Evolutionary conservation across 305 asterid genomes (phyloP), one percentile per base, ranked within the genome.

Genomic region (Plantago coronopus): DNA sequence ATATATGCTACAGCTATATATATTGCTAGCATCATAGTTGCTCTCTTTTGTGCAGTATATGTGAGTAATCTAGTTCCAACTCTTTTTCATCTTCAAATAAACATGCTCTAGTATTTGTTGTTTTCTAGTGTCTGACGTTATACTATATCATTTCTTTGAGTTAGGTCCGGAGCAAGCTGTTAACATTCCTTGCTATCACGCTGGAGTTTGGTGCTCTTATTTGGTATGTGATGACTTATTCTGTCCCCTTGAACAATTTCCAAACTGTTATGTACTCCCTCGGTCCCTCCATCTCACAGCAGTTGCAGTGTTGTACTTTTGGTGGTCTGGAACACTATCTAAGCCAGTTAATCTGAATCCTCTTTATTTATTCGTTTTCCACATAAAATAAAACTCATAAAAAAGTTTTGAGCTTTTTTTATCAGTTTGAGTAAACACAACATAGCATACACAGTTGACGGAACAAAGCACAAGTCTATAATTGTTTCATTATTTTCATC

Each of bases 1-100:
- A 84, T 91, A 63, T 88, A 84, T 83, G 98, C 98, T 37, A 86
- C 98, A 17, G 93, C 98, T 56, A 75, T 91, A 76, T 91, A 88
- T 78, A 81, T 86, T 67, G 85, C 95, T 74, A 91, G 98, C 88
- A 86, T 88, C 71, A 73, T 88, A 21, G 62, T 91, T 71, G 94
- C 98, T 54, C 83, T 91, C 59, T 83, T 91, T 66, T 86, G 88
- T 71, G 98, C 98, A 60, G 78, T 86, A 73, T 91, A 91, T 76
- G 98, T 91, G 78, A 83, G 98, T 85, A 38, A 25, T 69, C 59
- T 66, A 51, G 43, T 47, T 58, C 60, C 63, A 53, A 34, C 9
- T 34, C 12, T 54, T 54, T 71, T 68, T 48, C 34, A 34, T 53
- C 23, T 37, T 57, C 61, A 58, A 23, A 25, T 69, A 18, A 61